Percentiles rank a stretch among this genome's conserved stretches.
Conservation (phyloP, 495 filamentous ascomycete genomes). For the Penicillium longicatenatum region DNA sequence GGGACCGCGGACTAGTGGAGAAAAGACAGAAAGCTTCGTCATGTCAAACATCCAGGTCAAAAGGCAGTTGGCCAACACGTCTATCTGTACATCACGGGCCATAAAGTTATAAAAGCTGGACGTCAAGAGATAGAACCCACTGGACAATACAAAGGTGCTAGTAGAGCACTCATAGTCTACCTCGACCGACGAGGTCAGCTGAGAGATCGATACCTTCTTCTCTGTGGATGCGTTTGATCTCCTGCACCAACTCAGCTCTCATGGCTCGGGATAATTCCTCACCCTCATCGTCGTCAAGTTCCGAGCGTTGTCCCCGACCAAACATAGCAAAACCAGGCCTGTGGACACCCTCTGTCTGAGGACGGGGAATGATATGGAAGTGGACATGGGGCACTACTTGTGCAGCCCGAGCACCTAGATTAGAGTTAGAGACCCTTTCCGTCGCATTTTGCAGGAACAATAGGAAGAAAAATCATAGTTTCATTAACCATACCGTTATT, state of each 20-base stretch:
- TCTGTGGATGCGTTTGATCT: slow-evolving; percentile 47
- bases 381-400: slow-evolving; percentile 92
- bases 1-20: not conserved
- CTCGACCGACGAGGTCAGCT: slow-evolving; percentile 19
- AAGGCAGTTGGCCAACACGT: not conserved
- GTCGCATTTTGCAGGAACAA: not conserved
- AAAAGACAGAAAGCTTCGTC: not conserved
- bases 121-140: not conserved
- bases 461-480: not conserved
- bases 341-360: slow-evolving; percentile 31
- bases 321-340: slow-evolving; percentile 75
- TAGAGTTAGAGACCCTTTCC: slow-evolving; percentile 9
- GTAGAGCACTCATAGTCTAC: slow-evolving; percentile 27
- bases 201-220: slow-evolving; percentile 47
- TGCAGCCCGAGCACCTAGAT: slow-evolving; percentile 70
- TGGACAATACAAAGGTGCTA: not conserved
- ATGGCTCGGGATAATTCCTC: slow-evolving; percentile 62
- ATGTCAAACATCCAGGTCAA: not conserved
- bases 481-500: slow-evolving; percentile 71
- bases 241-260: slow-evolving; percentile 60
- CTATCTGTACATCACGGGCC: not conserved
- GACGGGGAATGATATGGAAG: slow-evolving; percentile 87
- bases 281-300: slow-evolving; percentile 85
- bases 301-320: slow-evolving; percentile 76
- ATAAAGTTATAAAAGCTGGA: not conserved